Evolutionary conservation across 139 green algal species (phyloP), one percentile per base, ranked within the genome.

Genomic region (Chlorella sp.): DNA sequence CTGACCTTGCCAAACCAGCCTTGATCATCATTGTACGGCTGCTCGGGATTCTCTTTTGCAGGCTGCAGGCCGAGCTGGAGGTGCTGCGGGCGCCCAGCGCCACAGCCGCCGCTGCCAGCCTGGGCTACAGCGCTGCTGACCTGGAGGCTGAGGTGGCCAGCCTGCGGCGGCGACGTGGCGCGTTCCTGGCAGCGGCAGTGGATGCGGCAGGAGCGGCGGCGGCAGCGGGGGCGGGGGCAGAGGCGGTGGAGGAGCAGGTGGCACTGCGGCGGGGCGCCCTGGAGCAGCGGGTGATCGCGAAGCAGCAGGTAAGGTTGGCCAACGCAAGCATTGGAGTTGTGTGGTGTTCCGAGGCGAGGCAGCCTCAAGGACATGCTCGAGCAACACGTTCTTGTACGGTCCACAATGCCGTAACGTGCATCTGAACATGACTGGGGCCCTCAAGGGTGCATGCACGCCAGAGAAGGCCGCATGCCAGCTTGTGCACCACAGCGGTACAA

Each of bases 1-100:
- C 48, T 57, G 48, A 9, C 48, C 48, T 14, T 71, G 30, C 71
- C 71, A 18, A 78, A 22, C 9, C 69, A 34, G 69, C 71, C n/a
- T 9, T 57, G 48, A 32, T 7, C 40, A 15, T 37, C 24, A 22
- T 36, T 69, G 2, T 69, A 34, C 39, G 26, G 79, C 79, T 69
- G 19, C 14, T 36, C 71, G 19, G 19, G 2, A 4, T 84, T 36
- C 82, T 57, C 42, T 5, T 16, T 7, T 71, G n/a, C 71, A 89
- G 85, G 85, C 71, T 89, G 71, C 42, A 73, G 36, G 85, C 85
- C 1, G 85, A 89, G 85, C 71, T 89, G 42, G 85, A 60, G 42
- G 42, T 71, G n/a, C 71, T 89, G 71, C 42, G 32, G 9, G 85
- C 71, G 3, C 42, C 53, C 30, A 82, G 19, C 69, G 42, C 16